Conservation (phyloP, 345 rosid species). For the Eucalyptus paniculata region DNA sequence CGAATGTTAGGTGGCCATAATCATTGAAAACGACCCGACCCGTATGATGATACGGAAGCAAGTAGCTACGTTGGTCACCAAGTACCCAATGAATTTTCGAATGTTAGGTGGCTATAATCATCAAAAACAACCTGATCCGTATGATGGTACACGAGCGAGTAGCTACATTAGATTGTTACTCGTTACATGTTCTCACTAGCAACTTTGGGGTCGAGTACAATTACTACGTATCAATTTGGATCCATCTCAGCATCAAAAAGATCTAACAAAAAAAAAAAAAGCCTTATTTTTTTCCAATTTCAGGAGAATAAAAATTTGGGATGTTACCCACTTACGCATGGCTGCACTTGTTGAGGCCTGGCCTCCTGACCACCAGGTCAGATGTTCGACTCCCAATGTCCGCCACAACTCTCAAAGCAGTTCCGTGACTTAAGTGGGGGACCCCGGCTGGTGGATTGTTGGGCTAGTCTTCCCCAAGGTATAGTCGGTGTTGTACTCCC, state of each 20-base stretch:
- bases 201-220: background rate
- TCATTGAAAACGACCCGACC: too few relatives aligned
- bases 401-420: accelerated
- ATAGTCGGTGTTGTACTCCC: accelerated
- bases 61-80: too few relatives aligned
- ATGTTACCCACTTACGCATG: too few relatives aligned
- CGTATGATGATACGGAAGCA: too few relatives aligned
- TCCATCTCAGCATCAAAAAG: accelerated
- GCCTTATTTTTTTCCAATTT: too few relatives aligned
- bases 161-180: background rate
- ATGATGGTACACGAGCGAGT: too few relatives aligned
- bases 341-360: accelerated
- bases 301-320: background rate
- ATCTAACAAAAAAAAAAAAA: background rate
- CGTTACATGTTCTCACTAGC: background rate
- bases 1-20: too few relatives aligned
- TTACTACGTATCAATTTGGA: background rate
- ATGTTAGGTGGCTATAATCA: background rate
- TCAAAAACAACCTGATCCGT: accelerated
- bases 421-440: accelerated
- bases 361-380: accelerated
- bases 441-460: accelerated
- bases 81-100: background rate
- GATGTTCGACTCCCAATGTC: accelerated
- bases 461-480: accelerated